Evolutionary conservation across 176 grass and related monocot genomes (phyloP).

Genomic region (Elymus sibiricus): DNA sequence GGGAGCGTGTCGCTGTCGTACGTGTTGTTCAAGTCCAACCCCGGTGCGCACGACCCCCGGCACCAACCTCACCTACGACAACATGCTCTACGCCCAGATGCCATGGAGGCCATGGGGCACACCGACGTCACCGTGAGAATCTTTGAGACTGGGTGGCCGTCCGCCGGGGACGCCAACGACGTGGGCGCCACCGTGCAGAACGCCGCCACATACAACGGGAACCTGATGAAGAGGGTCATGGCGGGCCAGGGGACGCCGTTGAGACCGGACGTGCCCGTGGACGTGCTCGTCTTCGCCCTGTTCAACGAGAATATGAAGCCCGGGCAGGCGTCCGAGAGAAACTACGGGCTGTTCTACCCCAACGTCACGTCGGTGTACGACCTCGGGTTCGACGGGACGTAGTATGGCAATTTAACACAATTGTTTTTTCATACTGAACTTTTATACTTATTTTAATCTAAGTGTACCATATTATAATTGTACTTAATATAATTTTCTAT

Average conservation of each 20-base stretch:
- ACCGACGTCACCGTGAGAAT: constrained; percentile 50
- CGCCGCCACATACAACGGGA: constrained; percentile 63
- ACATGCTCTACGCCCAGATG: constrained; percentile 96
- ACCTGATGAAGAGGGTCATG: constrained; percentile 65
- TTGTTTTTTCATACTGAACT: too few relatives aligned
- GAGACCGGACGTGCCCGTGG: constrained; percentile 58
- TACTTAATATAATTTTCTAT: too few relatives aligned
- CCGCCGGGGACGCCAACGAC: constrained; percentile 63
- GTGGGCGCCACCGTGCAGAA: constrained; percentile 55
- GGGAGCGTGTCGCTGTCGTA: constrained; percentile 53
- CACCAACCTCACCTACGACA: constrained; percentile 80
- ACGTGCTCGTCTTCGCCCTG: constrained; percentile 75
- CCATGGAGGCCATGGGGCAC: constrained; percentile 60
- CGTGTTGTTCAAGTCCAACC: constrained; percentile 73
- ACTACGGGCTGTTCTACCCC: constrained; percentile 80
- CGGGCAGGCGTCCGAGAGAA: constrained; percentile 61
- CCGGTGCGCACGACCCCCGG: constrained; percentile 47
- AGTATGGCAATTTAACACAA: too few relatives aligned
- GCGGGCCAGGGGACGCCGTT: constrained; percentile 61
- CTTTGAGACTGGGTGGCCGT: constrained; percentile 89
- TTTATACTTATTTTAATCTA: too few relatives aligned
- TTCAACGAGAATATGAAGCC: constrained; percentile 74
- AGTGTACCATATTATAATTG: too few relatives aligned
- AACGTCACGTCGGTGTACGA: constrained; percentile 64
- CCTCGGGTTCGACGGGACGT: constrained; percentile 6